These are phyloP conservation scores for Tulasnella sp. DNA, from an alignment of 768 basidiomycete species.

Conservation along the genomic window DNA sequence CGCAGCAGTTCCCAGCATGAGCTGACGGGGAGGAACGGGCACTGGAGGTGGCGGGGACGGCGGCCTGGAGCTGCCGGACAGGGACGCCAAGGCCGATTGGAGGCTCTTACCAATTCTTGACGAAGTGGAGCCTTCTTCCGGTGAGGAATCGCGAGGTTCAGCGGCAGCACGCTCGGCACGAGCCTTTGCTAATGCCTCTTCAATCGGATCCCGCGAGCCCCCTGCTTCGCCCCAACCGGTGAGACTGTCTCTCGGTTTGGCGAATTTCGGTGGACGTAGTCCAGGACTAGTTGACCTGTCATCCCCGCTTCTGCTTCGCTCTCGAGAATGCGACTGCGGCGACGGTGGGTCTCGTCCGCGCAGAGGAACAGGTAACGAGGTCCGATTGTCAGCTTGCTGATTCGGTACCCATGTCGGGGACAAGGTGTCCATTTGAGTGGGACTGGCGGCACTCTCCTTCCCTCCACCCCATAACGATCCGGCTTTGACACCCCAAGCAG, in stretches of 20 bases:
- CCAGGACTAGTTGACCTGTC: background rate
- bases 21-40: constrained; percentile 19
- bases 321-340: background rate
- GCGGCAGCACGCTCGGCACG: background rate
- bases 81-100: constrained; percentile 26
- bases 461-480: constrained; percentile 21
- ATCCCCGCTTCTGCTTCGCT: constrained; percentile 8
- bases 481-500: constrained; percentile 22
- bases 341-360: constrained; percentile 7
- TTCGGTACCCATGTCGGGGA: constrained; percentile 12
- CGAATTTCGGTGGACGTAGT: constrained; percentile 31
- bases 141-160: constrained; percentile 13
- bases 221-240: background rate
- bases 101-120: constrained; percentile 26
- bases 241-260: constrained; percentile 32
- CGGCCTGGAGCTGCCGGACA: constrained; percentile 20
- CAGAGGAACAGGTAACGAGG: constrained; percentile 25
- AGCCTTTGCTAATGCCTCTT: constrained; percentile 24
- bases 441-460: constrained; percentile 6
- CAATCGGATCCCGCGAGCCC: constrained; percentile 18
- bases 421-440: constrained; percentile 8
- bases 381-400: constrained; percentile 24
- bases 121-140: constrained; percentile 9
- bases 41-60: constrained; percentile 25
- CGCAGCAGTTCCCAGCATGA: constrained; percentile 32